Base-by-base conservation (phyloP, 176 grass and related monocot genomes). In the Ampelocalamus luodianensis region DNA sequence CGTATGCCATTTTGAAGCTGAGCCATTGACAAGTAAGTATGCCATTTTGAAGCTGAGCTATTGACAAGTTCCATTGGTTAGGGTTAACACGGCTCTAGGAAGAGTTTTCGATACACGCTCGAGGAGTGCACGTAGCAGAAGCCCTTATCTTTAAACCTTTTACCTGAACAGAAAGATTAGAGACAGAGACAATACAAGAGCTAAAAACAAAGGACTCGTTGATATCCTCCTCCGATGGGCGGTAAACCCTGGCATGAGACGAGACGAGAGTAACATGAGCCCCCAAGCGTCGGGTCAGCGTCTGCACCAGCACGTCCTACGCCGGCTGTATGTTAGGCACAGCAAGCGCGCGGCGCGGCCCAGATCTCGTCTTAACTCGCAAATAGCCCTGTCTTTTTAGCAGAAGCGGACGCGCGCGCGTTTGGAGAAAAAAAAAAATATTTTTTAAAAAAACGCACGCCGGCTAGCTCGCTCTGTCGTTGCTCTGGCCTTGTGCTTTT, bases 361-460 rank as follows among this genome's bases (percentile, higher is more conserved):
- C 34, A 76, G n/a, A 84, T 76, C 71, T 64, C 81, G 42, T 18
- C 23, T 48, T 72, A 40, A 71, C 39, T 46, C 39, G 8, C 20
- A 3, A 0, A 3, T 15, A 46, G 44, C 44, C 2, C n/a, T n/a
- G n/a, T n/a, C n/a, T n/a, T n/a, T n/a, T n/a, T n/a, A n/a, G n/a
- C n/a, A n/a, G n/a, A n/a, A n/a, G n/a, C n/a, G n/a, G n/a, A n/a
- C n/a, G n/a, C n/a, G n/a, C n/a, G n/a, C n/a, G n/a, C n/a, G n/a
- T n/a, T n/a, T n/a, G n/a, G n/a, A n/a, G n/a, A n/a, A n/a, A n/a
- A n/a, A n/a, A n/a, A n/a, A n/a, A n/a, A n/a, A n/a, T n/a, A n/a
- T n/a, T n/a, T n/a, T n/a, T n/a, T n/a, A n/a, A n/a, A n/a, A n/a
- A n/a, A 16, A 50, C 48, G 16, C 16, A 18, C 17, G 16, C 50